phyloP scores from a whole-genome alignment of 306 rosid genomes.

The Senna tora region DNA sequence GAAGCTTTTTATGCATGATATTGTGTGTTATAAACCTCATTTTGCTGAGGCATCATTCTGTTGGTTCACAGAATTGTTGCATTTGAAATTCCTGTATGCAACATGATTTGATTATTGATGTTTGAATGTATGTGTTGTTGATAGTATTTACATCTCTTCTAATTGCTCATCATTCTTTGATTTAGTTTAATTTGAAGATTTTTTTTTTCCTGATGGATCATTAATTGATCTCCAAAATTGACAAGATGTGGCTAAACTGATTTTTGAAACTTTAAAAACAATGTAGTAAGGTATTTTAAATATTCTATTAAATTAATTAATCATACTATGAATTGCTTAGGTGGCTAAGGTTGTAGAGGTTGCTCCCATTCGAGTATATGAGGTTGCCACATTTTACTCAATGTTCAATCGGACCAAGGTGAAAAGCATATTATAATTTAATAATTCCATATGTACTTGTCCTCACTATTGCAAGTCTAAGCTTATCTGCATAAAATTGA shows the following conservation, averaged over 20 bases:
- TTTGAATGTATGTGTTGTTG: background rate
- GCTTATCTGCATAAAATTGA: conserved; percentile 41
- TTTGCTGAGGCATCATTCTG: conserved; percentile 2
- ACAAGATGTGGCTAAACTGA: conserved; percentile 12
- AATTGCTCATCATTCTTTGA: conserved; percentile 3
- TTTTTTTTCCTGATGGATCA: background rate
- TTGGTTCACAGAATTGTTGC: background rate
- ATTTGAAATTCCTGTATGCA: background rate
- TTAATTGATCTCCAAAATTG: background rate
- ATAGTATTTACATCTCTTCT: background rate
- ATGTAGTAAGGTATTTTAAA: conserved; percentile 22
- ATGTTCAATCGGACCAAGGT: conserved; percentile 97
- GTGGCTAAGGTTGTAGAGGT: conserved; percentile 91
- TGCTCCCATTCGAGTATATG: conserved; percentile 92
- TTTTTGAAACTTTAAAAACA: conserved; percentile 17
- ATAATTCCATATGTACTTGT: conserved; percentile 3
- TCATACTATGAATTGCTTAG: conserved; percentile 58
- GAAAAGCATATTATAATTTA: conserved; percentile 33
- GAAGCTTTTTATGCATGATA: background rate
- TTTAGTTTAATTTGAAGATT: conserved; percentile 23
- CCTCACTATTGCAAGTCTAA: conserved; percentile 27
- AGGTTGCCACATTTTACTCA: conserved; percentile 97
- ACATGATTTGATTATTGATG: background rate
- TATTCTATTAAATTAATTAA: conserved; percentile 26
- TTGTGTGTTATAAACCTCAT: background rate